phyloP scores from a whole-genome alignment of 2,329 filamentous ascomycete genomes.

The Whalleya microplaca region DNA sequence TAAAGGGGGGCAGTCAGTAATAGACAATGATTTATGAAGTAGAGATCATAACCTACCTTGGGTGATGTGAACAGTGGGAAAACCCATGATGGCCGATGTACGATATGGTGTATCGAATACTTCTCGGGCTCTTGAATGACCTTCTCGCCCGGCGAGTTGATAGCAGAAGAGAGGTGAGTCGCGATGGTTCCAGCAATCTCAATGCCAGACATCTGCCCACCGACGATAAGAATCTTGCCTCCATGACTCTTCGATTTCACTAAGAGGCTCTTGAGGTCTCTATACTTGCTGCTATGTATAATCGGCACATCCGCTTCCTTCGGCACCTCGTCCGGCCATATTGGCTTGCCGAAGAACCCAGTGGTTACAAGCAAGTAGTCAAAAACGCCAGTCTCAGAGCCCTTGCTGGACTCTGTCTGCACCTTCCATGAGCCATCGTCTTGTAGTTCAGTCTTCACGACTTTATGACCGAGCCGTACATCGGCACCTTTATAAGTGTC shows the following conservation, averaged over 20 bases:
- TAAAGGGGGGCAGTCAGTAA: slow-evolving; percentile 37
- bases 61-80: slow-evolving; percentile 63
- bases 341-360: slow-evolving; percentile 73
- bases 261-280: slow-evolving; percentile 56
- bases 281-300: slow-evolving; percentile 71
- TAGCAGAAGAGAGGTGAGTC: slow-evolving; percentile 68
- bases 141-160: slow-evolving; percentile 53
- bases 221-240: slow-evolving; percentile 72
- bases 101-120: slow-evolving; percentile 69
- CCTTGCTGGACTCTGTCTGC: slow-evolving; percentile 39
- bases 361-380: slow-evolving; percentile 74
- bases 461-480: slow-evolving; percentile 53
- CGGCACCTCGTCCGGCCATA: slow-evolving; percentile 51
- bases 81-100: slow-evolving; percentile 72
- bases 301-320: slow-evolving; percentile 49
- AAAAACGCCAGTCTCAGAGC: slow-evolving; percentile 56
- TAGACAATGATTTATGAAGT: slow-evolving; percentile 18
- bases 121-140: slow-evolving; percentile 47
- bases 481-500: slow-evolving; percentile 55
- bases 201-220: slow-evolving; percentile 81
- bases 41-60: slow-evolving; percentile 44
- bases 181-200: slow-evolving; percentile 77
- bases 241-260: slow-evolving; percentile 40
- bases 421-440: slow-evolving; percentile 46
- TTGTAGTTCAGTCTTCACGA: slow-evolving; percentile 45